phyloP scores from a whole-genome alignment of 352 stramenopile genomes.

The Phytophthora kernoviae region DNA sequence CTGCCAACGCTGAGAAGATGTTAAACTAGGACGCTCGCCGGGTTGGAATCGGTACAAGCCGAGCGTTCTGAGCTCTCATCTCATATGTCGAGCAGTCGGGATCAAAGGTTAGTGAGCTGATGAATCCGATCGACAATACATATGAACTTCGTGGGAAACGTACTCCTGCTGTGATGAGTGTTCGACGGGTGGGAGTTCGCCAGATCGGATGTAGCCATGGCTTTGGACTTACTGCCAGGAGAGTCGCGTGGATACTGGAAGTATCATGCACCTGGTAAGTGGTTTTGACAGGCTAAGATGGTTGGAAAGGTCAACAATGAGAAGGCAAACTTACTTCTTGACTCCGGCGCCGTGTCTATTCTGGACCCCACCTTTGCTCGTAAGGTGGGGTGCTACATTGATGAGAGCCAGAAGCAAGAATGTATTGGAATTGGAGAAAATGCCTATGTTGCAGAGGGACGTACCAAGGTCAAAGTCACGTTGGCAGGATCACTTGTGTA shows the following conservation, averaged over 20 bases:
- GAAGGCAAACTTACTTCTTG: conserved; percentile 14
- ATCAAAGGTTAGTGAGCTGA: background rate
- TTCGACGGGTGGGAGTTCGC: background rate
- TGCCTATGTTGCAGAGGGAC: conserved; percentile 1
- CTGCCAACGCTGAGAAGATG: conserved; percentile 5
- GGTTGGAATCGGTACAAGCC: no score
- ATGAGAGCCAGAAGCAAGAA: background rate
- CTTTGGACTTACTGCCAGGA: conserved; percentile 14
- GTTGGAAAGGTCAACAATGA: background rate
- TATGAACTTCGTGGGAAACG: conserved; percentile 7
- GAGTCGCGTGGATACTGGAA: no score
- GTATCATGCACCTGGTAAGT: conserved; percentile 9
- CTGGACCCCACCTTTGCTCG: background rate
- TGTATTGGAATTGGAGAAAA: background rate
- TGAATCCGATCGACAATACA: no score
- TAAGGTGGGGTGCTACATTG: background rate
- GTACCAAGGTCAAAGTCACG: conserved; percentile 9
- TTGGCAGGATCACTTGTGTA: conserved; percentile 1
- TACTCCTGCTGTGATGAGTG: background rate
- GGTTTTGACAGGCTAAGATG: background rate
- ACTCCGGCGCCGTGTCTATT: conserved; percentile 18
- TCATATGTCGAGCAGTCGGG: conserved; percentile 2
- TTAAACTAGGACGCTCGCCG: conserved; percentile 27
- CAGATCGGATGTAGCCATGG: conserved; percentile 3
- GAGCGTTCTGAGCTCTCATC: conserved; percentile 11